phyloP scores from a whole-genome alignment of 2,329 filamentous ascomycete genomes.

The Aspergillaceae sp. region DNA sequence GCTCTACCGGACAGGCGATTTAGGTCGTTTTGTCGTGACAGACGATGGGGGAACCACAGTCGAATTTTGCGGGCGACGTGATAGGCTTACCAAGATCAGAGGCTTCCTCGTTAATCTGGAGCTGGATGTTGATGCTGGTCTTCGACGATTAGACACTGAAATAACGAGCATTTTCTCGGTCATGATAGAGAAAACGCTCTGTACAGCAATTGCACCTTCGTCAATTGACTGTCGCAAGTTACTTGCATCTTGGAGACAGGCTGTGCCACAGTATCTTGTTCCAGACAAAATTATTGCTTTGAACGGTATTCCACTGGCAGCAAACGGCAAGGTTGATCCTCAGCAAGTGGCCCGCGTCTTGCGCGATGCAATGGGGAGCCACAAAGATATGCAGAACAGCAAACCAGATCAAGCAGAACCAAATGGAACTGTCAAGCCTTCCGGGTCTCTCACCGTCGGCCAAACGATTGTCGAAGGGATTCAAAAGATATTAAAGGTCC shows the following conservation, averaged over 20 bases:
- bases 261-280: slow-evolving; percentile 7
- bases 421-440: not conserved
- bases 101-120: slow-evolving; percentile 32
- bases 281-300: slow-evolving; percentile 4
- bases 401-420: not conserved
- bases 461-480: not conserved
- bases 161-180: slow-evolving; percentile 7
- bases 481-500: not conserved
- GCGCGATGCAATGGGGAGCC: not conserved
- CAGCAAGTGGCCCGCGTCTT: not conserved
- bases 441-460: not conserved
- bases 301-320: slow-evolving; percentile 1
- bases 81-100: slow-evolving; percentile 25
- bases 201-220: slow-evolving; percentile 2
- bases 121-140: slow-evolving; percentile 19
- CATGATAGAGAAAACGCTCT: slow-evolving; percentile 1
- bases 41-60: slow-evolving; percentile 7
- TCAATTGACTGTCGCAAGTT: not conserved
- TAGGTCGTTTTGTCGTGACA: not conserved
- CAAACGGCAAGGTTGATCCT: slow-evolving; percentile 6
- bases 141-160: slow-evolving; percentile 11
- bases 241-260: not conserved
- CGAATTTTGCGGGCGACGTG: slow-evolving; percentile 19
- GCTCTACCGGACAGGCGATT: slow-evolving; percentile 15
- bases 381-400: not conserved